A percentile compares a stretch with the other conserved stretches of the same genome.
These are phyloP conservation scores for Dacryopinax spathularia DNA, from an alignment of 768 basidiomycete species.

Conservation along the genomic window DNA sequence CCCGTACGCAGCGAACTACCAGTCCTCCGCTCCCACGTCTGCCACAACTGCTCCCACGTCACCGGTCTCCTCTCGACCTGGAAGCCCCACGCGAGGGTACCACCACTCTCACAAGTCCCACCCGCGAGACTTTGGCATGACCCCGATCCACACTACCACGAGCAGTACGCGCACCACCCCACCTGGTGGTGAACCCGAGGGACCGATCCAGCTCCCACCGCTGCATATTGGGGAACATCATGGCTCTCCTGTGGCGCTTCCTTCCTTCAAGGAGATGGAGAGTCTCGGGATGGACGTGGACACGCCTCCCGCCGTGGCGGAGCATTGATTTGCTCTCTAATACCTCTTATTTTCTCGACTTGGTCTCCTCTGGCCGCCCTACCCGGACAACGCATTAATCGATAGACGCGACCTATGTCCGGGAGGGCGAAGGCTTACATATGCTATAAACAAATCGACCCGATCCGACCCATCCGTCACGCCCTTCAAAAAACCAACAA, in stretches of 20 bases:
- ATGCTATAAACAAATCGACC: no score
- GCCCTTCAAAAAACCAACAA: not conserved
- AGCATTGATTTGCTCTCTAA: not conserved
- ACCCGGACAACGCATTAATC: not conserved
- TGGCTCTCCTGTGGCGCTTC: not conserved
- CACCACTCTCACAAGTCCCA: not conserved
- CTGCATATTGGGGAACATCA: not conserved
- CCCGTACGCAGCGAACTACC: not conserved
- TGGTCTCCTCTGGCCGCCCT: not conserved
- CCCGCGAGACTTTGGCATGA: slow-evolving; percentile 3
- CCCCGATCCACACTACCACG: not conserved
- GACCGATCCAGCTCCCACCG: slow-evolving; percentile 3
- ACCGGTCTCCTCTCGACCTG: not conserved
- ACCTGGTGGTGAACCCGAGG: not conserved
- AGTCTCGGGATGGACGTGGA: not conserved
- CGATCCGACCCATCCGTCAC: not conserved
- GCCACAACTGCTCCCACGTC: not conserved
- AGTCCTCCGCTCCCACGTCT: not conserved
- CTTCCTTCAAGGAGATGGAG: not conserved
- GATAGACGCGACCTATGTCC: not conserved
- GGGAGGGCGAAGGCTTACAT: not conserved
- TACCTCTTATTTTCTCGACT: not conserved
- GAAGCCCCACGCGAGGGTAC: not conserved
- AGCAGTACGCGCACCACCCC: not conserved
- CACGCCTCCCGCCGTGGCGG: not conserved